phyloP scores from a whole-genome alignment of 2,329 filamentous ascomycete species.

The Trichoderma breve region DNA sequence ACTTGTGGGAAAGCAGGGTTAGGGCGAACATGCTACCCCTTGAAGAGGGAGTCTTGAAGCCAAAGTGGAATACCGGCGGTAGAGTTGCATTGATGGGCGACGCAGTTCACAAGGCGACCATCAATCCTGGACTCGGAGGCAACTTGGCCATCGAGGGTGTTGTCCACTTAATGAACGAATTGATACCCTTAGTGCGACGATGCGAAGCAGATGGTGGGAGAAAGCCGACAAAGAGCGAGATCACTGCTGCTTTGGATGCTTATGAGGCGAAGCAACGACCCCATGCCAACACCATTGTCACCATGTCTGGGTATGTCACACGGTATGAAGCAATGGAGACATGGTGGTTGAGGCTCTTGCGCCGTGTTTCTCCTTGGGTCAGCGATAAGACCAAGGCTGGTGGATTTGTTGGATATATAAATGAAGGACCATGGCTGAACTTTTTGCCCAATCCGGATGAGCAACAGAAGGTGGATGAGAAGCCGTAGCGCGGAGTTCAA shows the following conservation, averaged over 20 bases:
- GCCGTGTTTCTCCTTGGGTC: slow-evolving; percentile 5
- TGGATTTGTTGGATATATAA: background rate
- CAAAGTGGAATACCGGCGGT: slow-evolving; percentile 4
- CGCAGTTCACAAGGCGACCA: background rate
- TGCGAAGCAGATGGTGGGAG: background rate
- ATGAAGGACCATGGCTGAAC: slow-evolving; percentile 2
- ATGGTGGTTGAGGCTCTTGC: slow-evolving; percentile 12
- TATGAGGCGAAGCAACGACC: slow-evolving; percentile 13
- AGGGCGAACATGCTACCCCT: slow-evolving; percentile 4
- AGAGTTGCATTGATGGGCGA: background rate
- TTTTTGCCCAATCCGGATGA: slow-evolving; percentile 1
- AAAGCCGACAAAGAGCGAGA: background rate
- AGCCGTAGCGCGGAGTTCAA: background rate
- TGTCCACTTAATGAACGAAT: slow-evolving; percentile 2
- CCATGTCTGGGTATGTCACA: slow-evolving; percentile 3
- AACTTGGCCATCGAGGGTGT: slow-evolving; percentile 8
- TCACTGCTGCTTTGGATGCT: background rate
- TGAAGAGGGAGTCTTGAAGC: slow-evolving; percentile 5
- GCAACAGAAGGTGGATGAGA: background rate
- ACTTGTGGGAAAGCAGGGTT: slow-evolving; percentile 6
- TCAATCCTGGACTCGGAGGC: background rate
- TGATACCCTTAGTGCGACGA: background rate
- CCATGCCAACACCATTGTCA: background rate
- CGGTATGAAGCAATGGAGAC: slow-evolving; percentile 12
- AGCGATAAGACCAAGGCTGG: background rate